Conservation (phyloP, 1,284 basidiomycete genomes). For the Heliocybe sulcata region DNA sequence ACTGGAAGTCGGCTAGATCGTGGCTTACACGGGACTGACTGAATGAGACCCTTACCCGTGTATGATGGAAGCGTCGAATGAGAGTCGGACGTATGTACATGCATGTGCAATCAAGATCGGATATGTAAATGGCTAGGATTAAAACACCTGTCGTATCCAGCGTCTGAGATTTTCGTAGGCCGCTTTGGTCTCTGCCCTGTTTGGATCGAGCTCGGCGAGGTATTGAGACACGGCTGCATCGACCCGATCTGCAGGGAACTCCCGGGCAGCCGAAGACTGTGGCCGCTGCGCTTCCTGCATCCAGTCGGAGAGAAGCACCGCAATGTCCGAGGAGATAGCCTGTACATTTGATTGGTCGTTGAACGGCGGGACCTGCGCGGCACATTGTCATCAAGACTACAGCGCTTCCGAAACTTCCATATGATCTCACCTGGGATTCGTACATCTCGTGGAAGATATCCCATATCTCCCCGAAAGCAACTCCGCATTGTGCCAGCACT, state of each 20-base stretch:
- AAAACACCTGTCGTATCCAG: constrained; percentile 63
- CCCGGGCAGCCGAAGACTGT: constrained; percentile 41
- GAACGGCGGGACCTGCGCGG: constrained; percentile 69
- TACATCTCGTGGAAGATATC: constrained; percentile 84
- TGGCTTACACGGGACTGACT: background rate
- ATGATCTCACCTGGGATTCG: constrained; percentile 67
- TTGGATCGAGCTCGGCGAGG: constrained; percentile 54
- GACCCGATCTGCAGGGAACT: constrained; percentile 70
- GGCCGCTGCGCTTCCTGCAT: constrained; percentile 64
- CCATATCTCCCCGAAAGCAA: constrained; percentile 75
- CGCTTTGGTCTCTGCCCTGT: constrained; percentile 48
- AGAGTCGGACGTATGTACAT: constrained; percentile 1
- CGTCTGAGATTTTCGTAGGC: constrained; percentile 64
- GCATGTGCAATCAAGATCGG: background rate
- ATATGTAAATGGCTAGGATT: constrained; percentile 11
- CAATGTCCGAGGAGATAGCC: constrained; percentile 72
- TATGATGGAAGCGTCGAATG: background rate
- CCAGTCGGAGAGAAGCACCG: constrained; percentile 70
- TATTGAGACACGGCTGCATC: constrained; percentile 67
- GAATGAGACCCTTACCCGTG: background rate
- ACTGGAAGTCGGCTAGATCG: constrained; percentile 45
- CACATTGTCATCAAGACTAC: background rate
- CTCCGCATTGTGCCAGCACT: constrained; percentile 69
- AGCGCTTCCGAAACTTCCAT: no score
- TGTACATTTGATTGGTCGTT: constrained; percentile 73